Base-by-base conservation (phyloP, 495 filamentous ascomycete species). In the Rhypophila decipiens region DNA sequence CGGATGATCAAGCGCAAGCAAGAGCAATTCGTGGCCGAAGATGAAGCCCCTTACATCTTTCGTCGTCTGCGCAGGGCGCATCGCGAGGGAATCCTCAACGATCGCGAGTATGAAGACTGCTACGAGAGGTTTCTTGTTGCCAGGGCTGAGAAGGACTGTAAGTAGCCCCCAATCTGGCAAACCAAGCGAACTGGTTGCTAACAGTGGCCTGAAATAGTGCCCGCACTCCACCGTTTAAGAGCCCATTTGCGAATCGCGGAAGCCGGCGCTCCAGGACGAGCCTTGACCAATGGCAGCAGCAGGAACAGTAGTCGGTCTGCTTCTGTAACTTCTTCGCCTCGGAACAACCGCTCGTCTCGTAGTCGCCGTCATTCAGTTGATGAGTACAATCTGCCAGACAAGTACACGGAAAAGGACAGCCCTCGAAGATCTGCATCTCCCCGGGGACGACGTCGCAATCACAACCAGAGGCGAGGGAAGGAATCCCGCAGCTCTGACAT, bases 21-120 rank as follows among this genome's bases (percentile, higher is more conserved):
- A 31, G 55, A 57, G 29, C 19, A 39, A 11, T 44, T 42, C 8
- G 51, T 51, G 31, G 49, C 44, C 17, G 51, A 55, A 11, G 55
- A 58, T 9, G 55, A 58, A 31, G 51, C 55, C 5, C 55, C 55
- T 3, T 51, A 51, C 39, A 18, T 58, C 20, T 58, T 58, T 39
- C 51, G 51, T 3, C 46, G 46, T 42, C 45, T 58, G 41, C 48
- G 48, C 18, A 39, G 39, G 39, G 51, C 55, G 10, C 53, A 58
- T 35, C 44, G 48, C 12, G 48, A 54, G 17, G 52, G 53, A 0
- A 24, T 51, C 4, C 42, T 59, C 43, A 43, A 24, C 2, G 21
- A 22, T 9, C 4, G 24, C 15, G 55, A 59, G 24, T 59, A 52
- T 15, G 43, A 53, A 31, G 38, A 46, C 11, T 57, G 57, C 50